Base-by-base conservation (phyloP, 2,329 filamentous ascomycete genomes). In the Sporothrix dimorphospora region DNA sequence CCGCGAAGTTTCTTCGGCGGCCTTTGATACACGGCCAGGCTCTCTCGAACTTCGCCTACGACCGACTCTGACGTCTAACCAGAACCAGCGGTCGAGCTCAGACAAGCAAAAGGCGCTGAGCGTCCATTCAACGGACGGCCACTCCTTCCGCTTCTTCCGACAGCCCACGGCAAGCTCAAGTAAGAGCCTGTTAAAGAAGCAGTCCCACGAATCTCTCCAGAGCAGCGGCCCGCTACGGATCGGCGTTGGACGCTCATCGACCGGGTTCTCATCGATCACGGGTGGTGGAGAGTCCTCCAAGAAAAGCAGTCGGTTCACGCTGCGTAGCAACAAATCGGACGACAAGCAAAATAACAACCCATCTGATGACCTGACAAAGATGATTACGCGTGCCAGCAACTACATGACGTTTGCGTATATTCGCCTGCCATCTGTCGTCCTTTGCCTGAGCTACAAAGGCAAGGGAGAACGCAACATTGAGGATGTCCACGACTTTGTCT, bases 381-480 rank as follows among this genome's bases (percentile, higher is more conserved):
- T 99, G 96, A 95, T 99, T 82, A 90, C 89, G 70, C 91, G 96
- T 40, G 96, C 96, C 3, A 97, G 93, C 72, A 97, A 94, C 80
- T 99, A 97, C 83, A 98, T 98, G 94, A 98, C 96, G 0, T 91
- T 99, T 74, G 92, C 95, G 1, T 94, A 97, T 81, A 94, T 99
- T 81, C 96, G 94, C 81, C 93, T 99, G 78, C 94, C 94, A 2
- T 96, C 94, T 72, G 95, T 99, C 76, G 94, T 98, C 1, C 89
- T 99, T 45, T 99, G 96, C 79, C 86, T 99, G 38, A 97, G 93
- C 79, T 98, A 98, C 86, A 97, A 98, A 81, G 96, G 97, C 78
- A 97, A 94, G 80, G 94, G 94, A 59, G 93, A 97, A 75, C 93
- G 94, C 79, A 99, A 98, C 78, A 88, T 99, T 72, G 94, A 98